Evolutionary conservation across 2,329 filamentous ascomycete species (phyloP), one percentile per base, ranked within the genome.

Genomic region (Leptographium flavum): DNA sequence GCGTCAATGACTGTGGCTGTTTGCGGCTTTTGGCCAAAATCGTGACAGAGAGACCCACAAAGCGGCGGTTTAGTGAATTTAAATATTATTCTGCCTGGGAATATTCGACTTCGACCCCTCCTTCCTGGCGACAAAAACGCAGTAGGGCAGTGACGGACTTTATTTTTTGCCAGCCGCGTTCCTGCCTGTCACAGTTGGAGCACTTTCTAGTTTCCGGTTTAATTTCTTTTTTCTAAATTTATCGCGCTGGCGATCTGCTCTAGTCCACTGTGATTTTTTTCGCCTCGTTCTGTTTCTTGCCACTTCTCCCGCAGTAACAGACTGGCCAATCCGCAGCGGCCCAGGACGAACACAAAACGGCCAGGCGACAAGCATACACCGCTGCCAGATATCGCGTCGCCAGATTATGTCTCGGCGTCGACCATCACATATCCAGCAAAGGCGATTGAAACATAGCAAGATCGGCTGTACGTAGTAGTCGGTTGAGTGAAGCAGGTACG

Each of bases 361-460:
- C 35, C 40, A 35, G 40, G 40, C 40, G n/a, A 33, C 22, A 25
- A 37, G 35, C 35, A 15, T 37, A 11, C 15, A 6, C 30, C 22
- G 4, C 21, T 39, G n/a, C 39, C 30, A 19, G 30, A 25, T 15
- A 33, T 11, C 21, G 42, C 32, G 37, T 35, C 11, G 41, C 22
- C 38, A 33, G 41, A 49, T 36, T 43, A 49, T 49, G 47, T 49
- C 47, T 49, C 47, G 45, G 41, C 36, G 42, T 43, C 41, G 47
- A 42, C 44, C 10, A 17, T 19, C 37, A 42, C 13, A 23, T 32
- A 36, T 28, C n/a, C 32, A 46, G 19, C 37, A 46, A 42, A 38
- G 47, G 43, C 47, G 47, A 42, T 48, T 42, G n/a, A 44, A 40
- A 36, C 25, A 37, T 30, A 28, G 36, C 47, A 15, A 37, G 28